These are phyloP conservation scores for Tetrahymena malaccensis DNA, from an alignment of 73 alveolate species.

Conservation along the genomic window DNA sequence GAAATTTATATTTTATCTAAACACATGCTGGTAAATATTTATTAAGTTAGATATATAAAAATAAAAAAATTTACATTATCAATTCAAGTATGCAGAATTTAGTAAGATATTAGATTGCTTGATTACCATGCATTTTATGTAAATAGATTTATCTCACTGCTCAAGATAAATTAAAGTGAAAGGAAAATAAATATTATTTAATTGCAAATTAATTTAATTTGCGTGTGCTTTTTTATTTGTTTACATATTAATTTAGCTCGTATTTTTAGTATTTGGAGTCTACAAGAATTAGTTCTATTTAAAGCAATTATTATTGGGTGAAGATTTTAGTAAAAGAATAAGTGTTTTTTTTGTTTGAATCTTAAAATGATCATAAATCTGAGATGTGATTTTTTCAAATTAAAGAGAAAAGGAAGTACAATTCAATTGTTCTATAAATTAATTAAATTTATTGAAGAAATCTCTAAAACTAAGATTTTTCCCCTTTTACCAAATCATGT, in stretches of 20 bases:
- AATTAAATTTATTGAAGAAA: too few relatives aligned
- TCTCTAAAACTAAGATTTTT: background rate
- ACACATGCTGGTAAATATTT: too few relatives aligned
- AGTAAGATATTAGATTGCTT: background rate
- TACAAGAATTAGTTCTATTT: background rate
- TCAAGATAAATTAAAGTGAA: too few relatives aligned
- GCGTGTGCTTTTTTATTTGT: background rate
- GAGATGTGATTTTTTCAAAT: too few relatives aligned
- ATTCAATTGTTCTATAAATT: too few relatives aligned
- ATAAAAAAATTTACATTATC: too few relatives aligned
- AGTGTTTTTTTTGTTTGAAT: background rate
- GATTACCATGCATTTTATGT: background rate
- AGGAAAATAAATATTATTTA: background rate
- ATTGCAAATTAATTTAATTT: too few relatives aligned
- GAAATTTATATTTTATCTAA: too few relatives aligned
- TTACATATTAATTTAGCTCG: background rate
- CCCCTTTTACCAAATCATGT: background rate
- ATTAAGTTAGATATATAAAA: too few relatives aligned
- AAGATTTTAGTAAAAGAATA: background rate
- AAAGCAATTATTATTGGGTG: background rate
- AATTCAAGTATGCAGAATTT: too few relatives aligned
- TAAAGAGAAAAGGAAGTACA: background rate
- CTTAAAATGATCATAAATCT: background rate
- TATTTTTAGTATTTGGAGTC: background rate
- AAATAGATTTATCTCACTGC: background rate